A percentile compares a stretch with the other conserved stretches of the same genome.
Conservation (phyloP, 495 filamentous ascomycete species). For the Evernia prunastri region DNA sequence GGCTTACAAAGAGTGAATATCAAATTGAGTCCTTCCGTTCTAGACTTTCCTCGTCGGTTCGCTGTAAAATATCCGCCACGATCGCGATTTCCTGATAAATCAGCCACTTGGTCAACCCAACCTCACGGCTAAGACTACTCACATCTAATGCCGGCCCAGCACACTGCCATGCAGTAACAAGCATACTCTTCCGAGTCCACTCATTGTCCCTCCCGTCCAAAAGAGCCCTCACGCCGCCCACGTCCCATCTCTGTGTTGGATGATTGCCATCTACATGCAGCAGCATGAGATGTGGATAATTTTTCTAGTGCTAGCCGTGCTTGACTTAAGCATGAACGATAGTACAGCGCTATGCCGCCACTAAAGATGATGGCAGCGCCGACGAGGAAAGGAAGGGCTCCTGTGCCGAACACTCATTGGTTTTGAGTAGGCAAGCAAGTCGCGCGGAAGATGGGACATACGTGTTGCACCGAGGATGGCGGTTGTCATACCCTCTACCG, state of each 20-base stretch:
- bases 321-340: constrained; percentile 5
- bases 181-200: constrained; percentile 7
- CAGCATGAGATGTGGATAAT: constrained; percentile 4
- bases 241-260: neutral
- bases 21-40: neutral
- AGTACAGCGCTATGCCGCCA: constrained; percentile 7
- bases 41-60: neutral
- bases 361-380: constrained; percentile 4
- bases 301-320: constrained; percentile 8
- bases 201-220: neutral
- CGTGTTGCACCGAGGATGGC: neutral
- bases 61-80: neutral
- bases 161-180: constrained; percentile 11
- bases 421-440: neutral
- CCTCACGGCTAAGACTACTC: neutral
- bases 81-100: constrained; percentile 4
- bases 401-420: constrained; percentile 9
- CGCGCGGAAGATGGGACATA: neutral
- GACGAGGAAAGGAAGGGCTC: constrained; percentile 10
- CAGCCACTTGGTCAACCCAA: neutral
- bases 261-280: constrained; percentile 5
- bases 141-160: constrained; percentile 10
- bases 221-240: neutral
- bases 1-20: neutral
- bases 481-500: neutral